Evolutionary conservation across 176 grass and related monocot genomes (phyloP), one percentile per base, ranked within the genome.

Genomic region (Aegilops tauschii): DNA sequence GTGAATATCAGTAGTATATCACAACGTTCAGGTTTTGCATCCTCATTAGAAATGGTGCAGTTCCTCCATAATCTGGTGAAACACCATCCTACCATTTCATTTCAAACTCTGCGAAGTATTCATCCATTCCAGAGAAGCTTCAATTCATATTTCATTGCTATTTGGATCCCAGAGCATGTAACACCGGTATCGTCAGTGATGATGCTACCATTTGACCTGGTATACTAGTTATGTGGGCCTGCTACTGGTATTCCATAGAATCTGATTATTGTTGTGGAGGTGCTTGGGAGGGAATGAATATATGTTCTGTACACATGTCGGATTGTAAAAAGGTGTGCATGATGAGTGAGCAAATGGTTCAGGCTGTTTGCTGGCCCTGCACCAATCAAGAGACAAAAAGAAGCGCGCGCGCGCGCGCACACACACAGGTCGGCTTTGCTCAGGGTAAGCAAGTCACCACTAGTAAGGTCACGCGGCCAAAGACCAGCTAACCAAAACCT

Each of bases 261-360:
- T 87, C 67, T 73, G 61, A 20, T 75, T 36, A 80, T 87, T 90
- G 80, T 61, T 65, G 73, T 80, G 66, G 65, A 73, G 14, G 61
- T 42, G 84, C 10, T 29, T 29, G 81, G 23, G 25, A 65, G 64
- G 42, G 32, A 66, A 78, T 72, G 85, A 79, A 90, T 83, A 14
- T 49, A 49, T 52, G 74, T 83, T 90, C 49, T 65, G 44, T 66
- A 80, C 68, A 68, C 14, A 65, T 27, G 62, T 79, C 80, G 89
- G 40, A 66, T 21, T 75, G 74, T 69, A 47, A 87, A 90, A 90
- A 87, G 85, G 4, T 52, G 44, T 67, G 84, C 75, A 90, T 79
- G 63, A 87, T 87, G 77, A 87, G 80, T 77, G 75, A 75, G 75
- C 69, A 73, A 40, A 40, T 40, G 37, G 37, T 40, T 9, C 37